These are phyloP conservation scores for Articulospora tetracladia DNA, from an alignment of 495 filamentous ascomycete species.

Conservation along the genomic window DNA sequence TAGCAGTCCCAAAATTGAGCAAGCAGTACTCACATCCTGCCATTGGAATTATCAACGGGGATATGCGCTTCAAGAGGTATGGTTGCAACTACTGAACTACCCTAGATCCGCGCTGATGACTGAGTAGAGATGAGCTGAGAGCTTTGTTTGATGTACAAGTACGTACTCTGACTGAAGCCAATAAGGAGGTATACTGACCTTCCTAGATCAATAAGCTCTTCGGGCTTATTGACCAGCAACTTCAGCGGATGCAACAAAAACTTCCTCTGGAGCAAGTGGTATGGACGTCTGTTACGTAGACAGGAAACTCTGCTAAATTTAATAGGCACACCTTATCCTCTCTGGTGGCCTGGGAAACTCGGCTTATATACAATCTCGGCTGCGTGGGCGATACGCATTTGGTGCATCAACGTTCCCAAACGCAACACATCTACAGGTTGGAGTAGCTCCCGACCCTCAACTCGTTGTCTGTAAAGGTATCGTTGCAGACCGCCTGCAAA, in stretches of 20 bases:
- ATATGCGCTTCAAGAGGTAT: constrained; percentile 34
- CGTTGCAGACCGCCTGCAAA: constrained; percentile 49
- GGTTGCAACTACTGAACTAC: too few species aligned
- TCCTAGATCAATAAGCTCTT: constrained; percentile 28
- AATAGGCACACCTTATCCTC: constrained; percentile 50
- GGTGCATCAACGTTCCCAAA: constrained; percentile 10
- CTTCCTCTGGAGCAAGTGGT: constrained; percentile 42
- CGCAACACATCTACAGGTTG: constrained; percentile 34
- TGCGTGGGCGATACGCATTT: constrained; percentile 37
- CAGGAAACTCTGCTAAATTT: not conserved
- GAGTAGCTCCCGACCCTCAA: constrained; percentile 52
- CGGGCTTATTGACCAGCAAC: constrained; percentile 33
- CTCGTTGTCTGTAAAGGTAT: constrained; percentile 55
- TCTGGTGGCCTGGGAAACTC: constrained; percentile 65
- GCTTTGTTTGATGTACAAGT: constrained; percentile 37
- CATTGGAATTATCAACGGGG: constrained; percentile 30
- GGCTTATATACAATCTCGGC: constrained; percentile 48
- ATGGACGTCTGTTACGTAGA: constrained; percentile 28
- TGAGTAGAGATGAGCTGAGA: constrained; percentile 32
- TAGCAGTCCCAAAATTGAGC: constrained; percentile 29
- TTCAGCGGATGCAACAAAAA: constrained; percentile 32
- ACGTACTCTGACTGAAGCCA: not conserved
- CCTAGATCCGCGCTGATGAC: too few species aligned
- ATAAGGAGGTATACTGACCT: not conserved
- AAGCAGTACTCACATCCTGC: constrained; percentile 25